Evolutionary conservation across 305 asterid species (phyloP).

Genomic region (Solanum hybrid): DNA sequence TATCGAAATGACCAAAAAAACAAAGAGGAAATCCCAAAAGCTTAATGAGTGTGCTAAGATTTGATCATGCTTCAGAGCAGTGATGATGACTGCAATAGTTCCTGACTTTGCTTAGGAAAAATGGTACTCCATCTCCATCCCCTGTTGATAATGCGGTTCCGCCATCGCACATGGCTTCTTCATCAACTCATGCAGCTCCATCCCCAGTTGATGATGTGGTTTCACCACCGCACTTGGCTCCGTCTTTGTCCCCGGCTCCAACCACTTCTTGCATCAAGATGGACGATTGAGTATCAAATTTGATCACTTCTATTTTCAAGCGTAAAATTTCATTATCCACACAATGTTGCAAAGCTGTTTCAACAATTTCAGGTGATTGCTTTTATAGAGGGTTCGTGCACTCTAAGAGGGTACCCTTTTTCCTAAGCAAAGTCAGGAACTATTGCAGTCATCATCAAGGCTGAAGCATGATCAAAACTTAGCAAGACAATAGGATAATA

Average conservation of each 20-base stretch:
- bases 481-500: not conserved
- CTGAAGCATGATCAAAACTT: not conserved
- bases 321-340: not conserved
- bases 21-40: not conserved
- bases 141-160: not conserved
- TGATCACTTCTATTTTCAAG: conserved; percentile 8
- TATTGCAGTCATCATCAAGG: not conserved
- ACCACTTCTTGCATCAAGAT: not conserved
- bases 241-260: not conserved
- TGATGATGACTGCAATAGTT: not conserved
- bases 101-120: not conserved
- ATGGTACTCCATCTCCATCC: not conserved
- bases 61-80: not conserved
- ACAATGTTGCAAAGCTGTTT: conserved; percentile 10
- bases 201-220: not conserved
- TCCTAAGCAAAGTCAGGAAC: not conserved
- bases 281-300: conserved; percentile 13
- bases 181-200: not conserved
- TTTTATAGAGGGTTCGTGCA: conserved; percentile 11
- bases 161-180: not conserved
- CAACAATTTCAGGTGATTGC: conserved; percentile 18
- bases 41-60: not conserved
- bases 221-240: not conserved
- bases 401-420: not conserved
- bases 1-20: not conserved